Conservation (phyloP, 2,329 filamentous ascomycete species). For the Aureobasidium sp. region DNA sequence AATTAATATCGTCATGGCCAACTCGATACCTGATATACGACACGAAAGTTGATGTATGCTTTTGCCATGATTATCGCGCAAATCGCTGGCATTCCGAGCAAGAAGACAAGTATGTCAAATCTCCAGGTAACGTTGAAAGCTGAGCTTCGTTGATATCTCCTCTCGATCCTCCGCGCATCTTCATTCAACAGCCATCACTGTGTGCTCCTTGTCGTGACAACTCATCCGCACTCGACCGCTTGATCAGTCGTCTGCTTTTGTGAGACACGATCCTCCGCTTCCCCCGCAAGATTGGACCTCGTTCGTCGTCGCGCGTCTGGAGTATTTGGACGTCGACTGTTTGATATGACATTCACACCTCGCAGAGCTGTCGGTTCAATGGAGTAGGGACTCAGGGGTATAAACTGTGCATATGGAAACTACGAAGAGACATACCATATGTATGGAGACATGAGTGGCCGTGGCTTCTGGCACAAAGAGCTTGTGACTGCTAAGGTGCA, state of each 20-base stretch:
- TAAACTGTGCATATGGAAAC: too few species aligned
- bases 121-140: not conserved
- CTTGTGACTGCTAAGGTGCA: too few species aligned
- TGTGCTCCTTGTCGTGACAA: not conserved
- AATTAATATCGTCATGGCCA: not conserved
- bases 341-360: not conserved
- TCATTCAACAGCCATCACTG: not conserved
- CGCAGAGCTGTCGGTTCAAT: not conserved
- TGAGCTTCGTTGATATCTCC: not conserved
- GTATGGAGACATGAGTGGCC: too few species aligned
- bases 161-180: not conserved
- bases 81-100: not conserved
- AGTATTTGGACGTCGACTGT: not conserved
- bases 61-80: not conserved
- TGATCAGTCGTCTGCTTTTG: not conserved
- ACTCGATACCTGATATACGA: too few species aligned
- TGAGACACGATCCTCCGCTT: not conserved
- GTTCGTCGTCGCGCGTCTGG: not conserved
- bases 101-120: not conserved
- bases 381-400: too few species aligned
- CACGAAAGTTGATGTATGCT: not conserved
- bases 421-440: too few species aligned
- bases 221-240: conserved; percentile 1
- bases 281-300: not conserved
- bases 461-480: too few species aligned